Evolutionary conservation across 1,284 basidiomycete genomes (phyloP), one percentile per base, ranked within the genome.

Genomic region (Wallemia ichthyophaga): DNA sequence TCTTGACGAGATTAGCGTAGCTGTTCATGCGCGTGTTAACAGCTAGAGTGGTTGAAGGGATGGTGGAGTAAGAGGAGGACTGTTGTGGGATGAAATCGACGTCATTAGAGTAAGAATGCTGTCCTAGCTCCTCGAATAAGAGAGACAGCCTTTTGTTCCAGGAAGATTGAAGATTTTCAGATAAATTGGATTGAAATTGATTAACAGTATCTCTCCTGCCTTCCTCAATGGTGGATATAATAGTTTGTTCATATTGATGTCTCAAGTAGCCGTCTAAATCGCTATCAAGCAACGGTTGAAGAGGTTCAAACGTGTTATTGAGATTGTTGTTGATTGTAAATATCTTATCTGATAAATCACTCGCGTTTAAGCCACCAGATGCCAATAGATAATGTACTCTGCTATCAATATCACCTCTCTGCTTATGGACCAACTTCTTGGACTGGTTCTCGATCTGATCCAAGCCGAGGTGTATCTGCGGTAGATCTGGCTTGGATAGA

Each of bases 361-460:
- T 60, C 3, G 61, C 60, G 57, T 64, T 64, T 28, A 63, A 59
- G 17, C 62, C 64, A 25, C 62, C 62, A 21, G 60, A 63, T 25
- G 60, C 64, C 32, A 62, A 59, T 9, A 62, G 58, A 27, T 63
- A 62, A 28, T 61, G 62, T 28, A 80, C 85, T 74, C 60, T 56
- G 7, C 59, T 58, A 21, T 63, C 62, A 19, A 59, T 61, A 3
- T 60, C 61, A 11, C 60, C 61, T 17, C 78, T 76, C 65, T 80
- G 55, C 59, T 62, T 60, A 27, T 61, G 78, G 17, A 85, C 82
- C 23, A 88, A 77, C 56, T 82, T 75, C 24, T 85, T 74, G 0
- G 83, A 85, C 70, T 91, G 85, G 0, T 81, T 81, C 68, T 94
- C 86, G 63, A 94, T 84, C 71, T 94, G 86, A 70, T 91, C 86